These are phyloP conservation scores for Venturia asperata DNA, from an alignment of 2,329 filamentous ascomycete genomes.

Conservation along the genomic window DNA sequence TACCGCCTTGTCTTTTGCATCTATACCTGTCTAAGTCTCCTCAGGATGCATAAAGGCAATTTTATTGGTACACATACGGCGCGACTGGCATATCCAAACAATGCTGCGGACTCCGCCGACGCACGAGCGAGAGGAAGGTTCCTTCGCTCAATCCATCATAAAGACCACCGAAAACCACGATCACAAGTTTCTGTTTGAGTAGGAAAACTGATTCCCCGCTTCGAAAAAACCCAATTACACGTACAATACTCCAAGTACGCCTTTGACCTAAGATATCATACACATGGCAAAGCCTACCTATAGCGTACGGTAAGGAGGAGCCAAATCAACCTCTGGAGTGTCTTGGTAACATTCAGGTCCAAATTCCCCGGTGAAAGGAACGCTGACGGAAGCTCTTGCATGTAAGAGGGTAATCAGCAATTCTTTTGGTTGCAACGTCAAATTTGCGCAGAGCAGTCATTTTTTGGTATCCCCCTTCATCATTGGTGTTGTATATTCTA, in stretches of 20 bases:
- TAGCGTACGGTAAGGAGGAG: not conserved
- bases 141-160: not conserved
- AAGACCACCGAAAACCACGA: no score
- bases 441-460: no score
- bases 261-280: not conserved
- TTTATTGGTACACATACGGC: no score
- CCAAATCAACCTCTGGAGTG: not conserved
- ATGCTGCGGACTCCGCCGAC: no score
- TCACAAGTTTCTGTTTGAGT: constrained; percentile 20
- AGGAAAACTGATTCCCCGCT: not conserved
- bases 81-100: no score
- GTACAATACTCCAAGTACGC: not conserved
- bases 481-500: no score
- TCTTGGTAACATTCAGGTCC: not conserved
- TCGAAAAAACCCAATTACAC: not conserved
- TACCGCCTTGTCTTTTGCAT: no score
- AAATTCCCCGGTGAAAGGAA: constrained; percentile 23
- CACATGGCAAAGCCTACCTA: not conserved
- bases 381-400: constrained; percentile 20
- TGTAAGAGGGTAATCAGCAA: constrained; percentile 26
- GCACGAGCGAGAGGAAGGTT: constrained; percentile 20
- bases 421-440: no score
- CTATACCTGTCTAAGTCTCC: no score
- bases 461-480: no score
- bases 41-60: constrained; percentile 34